Evolutionary conservation across 1,284 basidiomycete species (phyloP), one percentile per base, ranked within the genome.

Genomic region (Fereydounia khargensis): DNA sequence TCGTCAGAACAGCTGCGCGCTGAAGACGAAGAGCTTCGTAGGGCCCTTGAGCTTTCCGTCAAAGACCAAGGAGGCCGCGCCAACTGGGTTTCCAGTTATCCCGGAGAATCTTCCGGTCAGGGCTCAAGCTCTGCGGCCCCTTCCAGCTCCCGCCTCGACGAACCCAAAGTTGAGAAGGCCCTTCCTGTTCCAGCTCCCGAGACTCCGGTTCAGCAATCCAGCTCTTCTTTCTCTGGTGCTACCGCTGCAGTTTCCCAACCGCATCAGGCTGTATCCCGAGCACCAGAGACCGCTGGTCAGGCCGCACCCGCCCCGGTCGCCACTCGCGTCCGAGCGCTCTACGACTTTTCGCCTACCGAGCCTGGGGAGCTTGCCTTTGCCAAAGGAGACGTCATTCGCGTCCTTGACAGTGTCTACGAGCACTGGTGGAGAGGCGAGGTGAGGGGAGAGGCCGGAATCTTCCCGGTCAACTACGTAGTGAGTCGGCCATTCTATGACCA

Each of bases 341-440:
- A 96, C 74, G 84, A 87, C 2, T 99, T 97, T 69, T 84, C 87
- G 35, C 86, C 91, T 0, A 85, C 86, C 0, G 91, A 95, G 72
- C 82, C 86, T 0, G 94, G 92, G 11, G 95, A 98, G 77, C 81
- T 99, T 5, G 85, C 85, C 1, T 96, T 99, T 74, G 85, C 88
- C 46, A 88, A 88, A 63, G 95, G 92, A 3, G 95, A 98, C 68
- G 80, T 96, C 41, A 92, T 98, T 79, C 91, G 92, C 65, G 94
- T 97, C 13, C 85, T 98, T 9, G 91, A 97, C 76, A 84, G 89
- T 32, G 88, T 88, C 20, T 96, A 96, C 78, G 88, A 91, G 70
- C 91, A 97, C 74, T 99, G 95, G 95, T 98, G 94, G 92, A 81
- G 90, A 35, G 95, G 95, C 2, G 92, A 97, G 65, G 78, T 91